phyloP scores from a whole-genome alignment of 2,329 filamentous ascomycete genomes.

The Pseudopithomyces maydicus region DNA sequence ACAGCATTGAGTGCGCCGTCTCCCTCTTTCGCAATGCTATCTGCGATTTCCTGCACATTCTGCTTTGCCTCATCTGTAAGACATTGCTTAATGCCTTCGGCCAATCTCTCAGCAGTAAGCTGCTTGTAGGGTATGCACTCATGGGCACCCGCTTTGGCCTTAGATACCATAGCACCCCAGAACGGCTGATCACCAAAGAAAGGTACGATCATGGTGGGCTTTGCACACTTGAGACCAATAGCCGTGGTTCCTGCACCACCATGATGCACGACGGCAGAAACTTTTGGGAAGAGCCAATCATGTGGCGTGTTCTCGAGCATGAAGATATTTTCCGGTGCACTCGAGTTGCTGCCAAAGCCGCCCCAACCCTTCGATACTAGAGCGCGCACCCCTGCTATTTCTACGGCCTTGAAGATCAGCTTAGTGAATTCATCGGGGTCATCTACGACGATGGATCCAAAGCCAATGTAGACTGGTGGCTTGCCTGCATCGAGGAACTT shows the following conservation, averaged over 20 bases:
- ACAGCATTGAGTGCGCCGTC: constrained; percentile 75
- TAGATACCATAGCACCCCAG: constrained; percentile 73
- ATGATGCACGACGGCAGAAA: constrained; percentile 72
- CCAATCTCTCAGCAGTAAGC: constrained; percentile 66
- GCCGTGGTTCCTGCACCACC: constrained; percentile 81
- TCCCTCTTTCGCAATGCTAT: constrained; percentile 64
- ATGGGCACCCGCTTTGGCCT: constrained; percentile 66
- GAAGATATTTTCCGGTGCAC: constrained; percentile 63
- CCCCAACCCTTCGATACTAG: constrained; percentile 79
- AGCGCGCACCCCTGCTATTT: constrained; percentile 69
- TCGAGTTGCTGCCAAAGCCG: constrained; percentile 63
- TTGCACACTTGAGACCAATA: constrained; percentile 72
- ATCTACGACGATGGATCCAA: constrained; percentile 77
- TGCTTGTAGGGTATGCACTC: constrained; percentile 70
- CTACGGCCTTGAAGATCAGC: constrained; percentile 73
- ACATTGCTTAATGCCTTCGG: constrained; percentile 72
- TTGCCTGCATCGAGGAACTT: constrained; percentile 48
- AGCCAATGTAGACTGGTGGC: constrained; percentile 74
- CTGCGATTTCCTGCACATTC: constrained; percentile 64
- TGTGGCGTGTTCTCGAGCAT: constrained; percentile 77
- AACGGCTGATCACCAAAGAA: constrained; percentile 83
- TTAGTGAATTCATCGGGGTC: constrained; percentile 71
- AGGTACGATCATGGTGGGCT: constrained; percentile 76
- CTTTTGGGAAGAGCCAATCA: constrained; percentile 75
- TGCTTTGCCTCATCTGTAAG: constrained; percentile 64